A percentile compares a stretch with the other conserved stretches of the same genome.
Evolutionary conservation across 306 rosid genomes (phyloP).

Genomic region (Oxytropis ochrocephala): DNA sequence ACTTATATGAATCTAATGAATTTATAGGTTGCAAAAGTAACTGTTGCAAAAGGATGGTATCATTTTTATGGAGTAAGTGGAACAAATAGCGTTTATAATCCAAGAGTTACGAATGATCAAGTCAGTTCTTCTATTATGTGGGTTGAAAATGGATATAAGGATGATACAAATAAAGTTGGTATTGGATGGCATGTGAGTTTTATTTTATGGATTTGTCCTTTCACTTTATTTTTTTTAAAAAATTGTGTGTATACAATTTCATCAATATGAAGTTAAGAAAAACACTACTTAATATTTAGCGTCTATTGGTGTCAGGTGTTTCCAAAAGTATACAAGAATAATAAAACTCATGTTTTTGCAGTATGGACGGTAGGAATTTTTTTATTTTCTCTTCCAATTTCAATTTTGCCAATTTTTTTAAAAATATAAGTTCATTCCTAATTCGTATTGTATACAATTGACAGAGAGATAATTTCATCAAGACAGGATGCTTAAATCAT

Average conservation of each 20-base stretch:
- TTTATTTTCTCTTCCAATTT: not conserved
- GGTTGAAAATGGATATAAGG: not conserved
- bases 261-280: not conserved
- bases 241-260: not conserved
- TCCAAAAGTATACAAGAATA: not conserved
- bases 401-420: not conserved
- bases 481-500: not conserved
- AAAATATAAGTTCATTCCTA: not conserved
- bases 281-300: not conserved
- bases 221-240: not conserved
- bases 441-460: not conserved
- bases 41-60: accelerated
- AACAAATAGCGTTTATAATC: not conserved
- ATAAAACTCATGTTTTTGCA: not conserved
- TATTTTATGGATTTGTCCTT: not conserved
- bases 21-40: not conserved
- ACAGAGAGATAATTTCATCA: not conserved
- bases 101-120: not conserved
- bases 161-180: not conserved
- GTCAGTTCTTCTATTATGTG: not conserved
- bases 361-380: not conserved
- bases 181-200: constrained; percentile 19
- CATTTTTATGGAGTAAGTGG: not conserved
- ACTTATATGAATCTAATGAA: not conserved
- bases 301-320: not conserved